Evolutionary conservation across 306 rosid species (phyloP), one percentile per base, ranked within the genome.

Genomic region (Arachis stenosperma): DNA sequence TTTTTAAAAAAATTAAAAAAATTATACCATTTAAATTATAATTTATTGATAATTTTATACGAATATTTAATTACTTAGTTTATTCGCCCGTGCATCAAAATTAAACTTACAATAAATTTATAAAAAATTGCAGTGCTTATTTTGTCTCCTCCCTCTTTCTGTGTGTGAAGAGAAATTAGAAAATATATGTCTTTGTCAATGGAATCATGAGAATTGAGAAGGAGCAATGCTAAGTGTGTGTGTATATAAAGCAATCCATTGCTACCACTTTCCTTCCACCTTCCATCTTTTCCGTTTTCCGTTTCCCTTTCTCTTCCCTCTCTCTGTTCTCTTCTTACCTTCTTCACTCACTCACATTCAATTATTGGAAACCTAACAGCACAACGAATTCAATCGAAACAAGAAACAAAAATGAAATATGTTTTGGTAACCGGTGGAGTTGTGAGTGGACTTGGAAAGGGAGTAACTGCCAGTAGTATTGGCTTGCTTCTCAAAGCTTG

Each of bases 371-470:
- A 17, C 40, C 54, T 10, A 29, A n/a, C 6, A 9, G 11, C 4
- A 22, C 27, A 22, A 22, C 27, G 27, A 22, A 22, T 22, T 22
- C 1, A 22, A 51, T 4, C 5, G n/a, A 51, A 2, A 51, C 6
- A 9, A n/a, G 7, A 52, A 43, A 11, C 12, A 10, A 73, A 76
- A 76, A 92, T 93, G 98, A 93, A 93, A 88, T 93, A 93, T 68
- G 87, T 93, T 52, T 41, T 90, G 81, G 98, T 93, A 52, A 93
- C 93, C 33, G 98, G 98, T 12, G 98, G 98, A 67, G 98, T 93
- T 15, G 93, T 93, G 44, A 93, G 98, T 76, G 98, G 98, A 8
- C 95, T 93, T 30, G 98, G 98, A 4, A 93, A 93, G 78, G 98
- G 98, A 22, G 92, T 93, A 41, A 93, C 98, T 6, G 98, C 98